A percentile compares a stretch with the other conserved stretches of the same genome.
Conservation (phyloP, 2,329 filamentous ascomycete genomes). For the Hyphodiscus sp. region DNA sequence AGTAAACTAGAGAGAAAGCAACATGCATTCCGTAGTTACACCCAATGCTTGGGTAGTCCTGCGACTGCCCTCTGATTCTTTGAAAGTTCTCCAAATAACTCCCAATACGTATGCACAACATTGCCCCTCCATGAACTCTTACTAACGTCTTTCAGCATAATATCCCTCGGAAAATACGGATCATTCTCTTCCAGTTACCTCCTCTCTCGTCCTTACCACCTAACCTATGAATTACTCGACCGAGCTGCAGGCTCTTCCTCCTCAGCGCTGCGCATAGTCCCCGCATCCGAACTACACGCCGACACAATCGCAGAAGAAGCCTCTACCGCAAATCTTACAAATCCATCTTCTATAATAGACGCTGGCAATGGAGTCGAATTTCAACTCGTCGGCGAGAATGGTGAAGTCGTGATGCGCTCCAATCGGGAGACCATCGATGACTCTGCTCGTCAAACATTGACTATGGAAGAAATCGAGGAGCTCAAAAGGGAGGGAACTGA, state of each 20-base stretch:
- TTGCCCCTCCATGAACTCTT: slow-evolving; percentile 5
- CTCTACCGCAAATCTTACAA: slow-evolving; percentile 34
- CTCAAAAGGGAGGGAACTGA: slow-evolving; percentile 66
- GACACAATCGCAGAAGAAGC: slow-evolving; percentile 58
- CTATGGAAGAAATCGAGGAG: slow-evolving; percentile 63
- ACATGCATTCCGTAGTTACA: slow-evolving; percentile 37
- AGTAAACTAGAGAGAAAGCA: not conserved
- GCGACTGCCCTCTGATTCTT: slow-evolving; percentile 51
- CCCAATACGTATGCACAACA: slow-evolving; percentile 45
- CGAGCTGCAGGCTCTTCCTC: slow-evolving; percentile 57
- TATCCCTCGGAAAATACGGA: slow-evolving; percentile 90
- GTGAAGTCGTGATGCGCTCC: slow-evolving; percentile 47
- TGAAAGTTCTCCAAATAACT: slow-evolving; percentile 49
- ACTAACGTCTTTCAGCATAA: slow-evolving; percentile 51
- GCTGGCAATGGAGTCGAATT: slow-evolving; percentile 39
- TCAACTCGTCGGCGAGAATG: slow-evolving; percentile 40
- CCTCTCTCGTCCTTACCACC: slow-evolving; percentile 82
- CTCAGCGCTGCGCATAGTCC: slow-evolving; percentile 68
- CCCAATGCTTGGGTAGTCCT: slow-evolving; percentile 56
- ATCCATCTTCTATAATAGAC: slow-evolving; percentile 32
- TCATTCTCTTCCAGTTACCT: slow-evolving; percentile 84
- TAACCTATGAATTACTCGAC: slow-evolving; percentile 86
- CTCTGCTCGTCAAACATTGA: slow-evolving; percentile 66
- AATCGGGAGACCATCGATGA: slow-evolving; percentile 55
- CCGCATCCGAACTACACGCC: slow-evolving; percentile 74